Evolutionary conservation across 305 asterid species (phyloP), one percentile per base, ranked within the genome.

Genomic region (Petunia hybrid): DNA sequence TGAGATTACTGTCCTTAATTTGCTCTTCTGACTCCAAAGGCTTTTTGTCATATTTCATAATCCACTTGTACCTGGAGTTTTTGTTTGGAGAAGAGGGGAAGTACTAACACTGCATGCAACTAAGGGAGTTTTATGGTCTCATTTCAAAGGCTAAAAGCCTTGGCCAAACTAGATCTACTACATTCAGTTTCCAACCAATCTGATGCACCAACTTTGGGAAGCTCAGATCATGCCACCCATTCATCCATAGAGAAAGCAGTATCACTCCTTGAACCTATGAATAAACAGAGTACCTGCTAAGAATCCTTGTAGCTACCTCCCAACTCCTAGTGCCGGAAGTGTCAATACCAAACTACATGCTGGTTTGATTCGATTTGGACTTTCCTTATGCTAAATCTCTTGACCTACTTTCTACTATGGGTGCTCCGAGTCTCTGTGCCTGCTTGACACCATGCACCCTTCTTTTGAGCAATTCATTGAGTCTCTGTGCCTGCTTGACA

Each of bases 31-130:
- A 36, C 16, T 9, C 64, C 46, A 51, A 73, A 12, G 42, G 46
- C 63, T 41, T 8, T 16, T 46, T 36, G 78, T 38, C 75, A 68
- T 68, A 16, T 68, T 68, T n/a, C 56, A 68, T 42, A n/a, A n/a
- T 14, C 43, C 76, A 68, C 76, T 68, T 68, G 31, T 43, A 43
- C 56, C 76, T 68, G 56, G 56, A 68, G 76, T 68, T 43, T 55
- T 68, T 68, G 8, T 68, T 39, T 42, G 76, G 12, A n/a, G 8
- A 4, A 16, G 6, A 68, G 39, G 16, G 57, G 53, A n/a, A 67
- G 38, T n/a, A 10, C 65, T 60, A 8, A 16, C 64, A 16, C 36
- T 59, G 75, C 39, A 8, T 43, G 39, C 35, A 48, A 69, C 31
- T 43, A 68, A 7, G 39, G 38, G 42, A 43, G 38, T 67, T 40